A percentile compares a stretch with the other conserved stretches of the same genome.
phyloP scores from a whole-genome alignment of 768 basidiomycete genomes.

The Melanogaster broomeanus region DNA sequence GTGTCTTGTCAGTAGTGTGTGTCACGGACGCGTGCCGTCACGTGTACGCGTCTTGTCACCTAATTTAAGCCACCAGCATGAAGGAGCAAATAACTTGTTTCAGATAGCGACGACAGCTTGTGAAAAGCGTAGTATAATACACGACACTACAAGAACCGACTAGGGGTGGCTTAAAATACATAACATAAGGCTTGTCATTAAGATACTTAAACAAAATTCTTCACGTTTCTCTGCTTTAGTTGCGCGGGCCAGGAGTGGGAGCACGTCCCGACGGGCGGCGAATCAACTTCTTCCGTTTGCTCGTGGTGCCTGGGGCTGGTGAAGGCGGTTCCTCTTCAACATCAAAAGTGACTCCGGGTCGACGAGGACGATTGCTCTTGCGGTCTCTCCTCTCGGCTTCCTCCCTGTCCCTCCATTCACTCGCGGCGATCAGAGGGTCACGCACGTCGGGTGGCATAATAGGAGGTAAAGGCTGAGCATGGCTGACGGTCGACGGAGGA shows the following conservation, averaged over 20 bases:
- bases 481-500: slow-evolving; percentile 67
- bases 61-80: no score
- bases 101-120: slow-evolving; percentile 18
- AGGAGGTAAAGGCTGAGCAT: slow-evolving; percentile 47
- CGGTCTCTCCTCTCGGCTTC: slow-evolving; percentile 50
- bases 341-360: slow-evolving; percentile 70
- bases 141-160: slow-evolving; percentile 17
- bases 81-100: background rate
- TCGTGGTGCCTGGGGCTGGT: slow-evolving; percentile 28
- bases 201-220: slow-evolving; percentile 19
- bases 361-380: slow-evolving; percentile 40
- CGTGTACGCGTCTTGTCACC: slow-evolving; percentile 29
- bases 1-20: background rate
- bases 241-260: slow-evolving; percentile 21
- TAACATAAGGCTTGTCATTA: slow-evolving; percentile 20
- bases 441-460: slow-evolving; percentile 54
- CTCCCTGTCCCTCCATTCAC: slow-evolving; percentile 70
- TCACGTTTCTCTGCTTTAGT: slow-evolving; percentile 12
- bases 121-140: slow-evolving; percentile 20
- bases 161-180: slow-evolving; percentile 31
- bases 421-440: slow-evolving; percentile 63
- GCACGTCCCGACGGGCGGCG: slow-evolving; percentile 32
- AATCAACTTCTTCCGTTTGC: slow-evolving; percentile 26
- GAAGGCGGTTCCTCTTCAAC: slow-evolving; percentile 54
- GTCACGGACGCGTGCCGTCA: slow-evolving; percentile 29